Evolutionary conservation across 768 basidiomycete genomes (phyloP).

Genomic region (Psilocybe azurescens): DNA sequence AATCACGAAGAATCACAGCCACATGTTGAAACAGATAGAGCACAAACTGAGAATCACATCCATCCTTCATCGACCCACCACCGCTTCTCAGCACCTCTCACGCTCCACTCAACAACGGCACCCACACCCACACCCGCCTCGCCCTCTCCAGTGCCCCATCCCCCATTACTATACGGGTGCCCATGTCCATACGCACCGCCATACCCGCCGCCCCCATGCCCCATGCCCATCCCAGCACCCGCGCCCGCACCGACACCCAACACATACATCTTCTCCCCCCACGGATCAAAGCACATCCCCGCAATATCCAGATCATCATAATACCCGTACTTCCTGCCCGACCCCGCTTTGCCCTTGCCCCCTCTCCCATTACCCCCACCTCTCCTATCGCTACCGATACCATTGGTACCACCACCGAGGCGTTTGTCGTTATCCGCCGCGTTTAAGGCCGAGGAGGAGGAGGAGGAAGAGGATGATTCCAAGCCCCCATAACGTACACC

Average conservation of each 20-base stretch:
- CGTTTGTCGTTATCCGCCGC: too few relatives aligned
- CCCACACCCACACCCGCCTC: conserved; percentile 12
- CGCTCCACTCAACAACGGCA: conserved; percentile 74
- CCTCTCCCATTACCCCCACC: background rate
- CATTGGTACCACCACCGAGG: too few relatives aligned
- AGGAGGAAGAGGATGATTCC: too few relatives aligned
- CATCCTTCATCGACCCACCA: conserved; percentile 69
- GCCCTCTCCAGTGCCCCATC: background rate
- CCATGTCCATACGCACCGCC: conserved; percentile 5
- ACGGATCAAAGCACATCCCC: conserved; percentile 37
- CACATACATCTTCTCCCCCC: conserved; percentile 37
- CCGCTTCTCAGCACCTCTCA: conserved; percentile 72
- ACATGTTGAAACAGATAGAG: too few relatives aligned
- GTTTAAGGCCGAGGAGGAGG: background rate
- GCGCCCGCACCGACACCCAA: conserved; percentile 7
- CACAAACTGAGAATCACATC: conserved; percentile 29
- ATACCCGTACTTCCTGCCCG: conserved; percentile 8
- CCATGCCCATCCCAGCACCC: conserved; percentile 19
- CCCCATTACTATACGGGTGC: conserved; percentile 2
- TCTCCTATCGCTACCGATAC: too few relatives aligned
- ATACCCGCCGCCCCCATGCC: background rate
- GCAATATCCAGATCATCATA: conserved; percentile 35
- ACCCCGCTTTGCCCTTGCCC: background rate
- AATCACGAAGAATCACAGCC: too few relatives aligned
- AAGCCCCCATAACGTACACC: background rate